A percentile compares a stretch with the other conserved stretches of the same genome.
These are phyloP conservation scores for Ogataea thermomethanolica DNA, from an alignment of 805 yeast genomes.

Conservation along the genomic window DNA sequence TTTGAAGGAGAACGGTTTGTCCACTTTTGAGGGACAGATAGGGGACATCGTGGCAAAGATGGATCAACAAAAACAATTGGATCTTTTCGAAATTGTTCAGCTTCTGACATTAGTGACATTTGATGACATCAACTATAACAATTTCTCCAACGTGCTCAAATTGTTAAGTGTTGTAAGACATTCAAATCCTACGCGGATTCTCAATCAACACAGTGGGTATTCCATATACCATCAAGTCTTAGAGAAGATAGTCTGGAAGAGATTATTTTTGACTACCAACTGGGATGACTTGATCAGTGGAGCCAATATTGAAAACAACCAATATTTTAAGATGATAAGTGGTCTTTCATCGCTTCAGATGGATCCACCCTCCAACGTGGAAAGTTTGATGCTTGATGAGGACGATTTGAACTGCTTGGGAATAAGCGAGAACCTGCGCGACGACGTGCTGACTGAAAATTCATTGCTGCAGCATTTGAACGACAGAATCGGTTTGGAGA, in stretches of 20 bases:
- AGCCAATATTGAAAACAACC: slow-evolving; percentile 12
- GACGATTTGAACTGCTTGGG: slow-evolving; percentile 16
- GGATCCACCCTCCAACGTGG: slow-evolving; percentile 10
- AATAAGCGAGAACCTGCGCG: slow-evolving; percentile 2
- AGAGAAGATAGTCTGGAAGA: slow-evolving; percentile 51
- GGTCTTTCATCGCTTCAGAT: slow-evolving; percentile 11
- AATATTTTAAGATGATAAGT: slow-evolving; percentile 14
- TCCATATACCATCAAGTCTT: slow-evolving; percentile 13
- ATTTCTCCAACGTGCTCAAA: slow-evolving; percentile 47
- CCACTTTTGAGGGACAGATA: slow-evolving; percentile 13
- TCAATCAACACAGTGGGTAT: slow-evolving; percentile 3
- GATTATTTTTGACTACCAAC: slow-evolving; percentile 52
- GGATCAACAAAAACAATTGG: slow-evolving; percentile 37
- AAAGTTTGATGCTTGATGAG: slow-evolving; percentile 11
- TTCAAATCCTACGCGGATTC: slow-evolving; percentile 20
- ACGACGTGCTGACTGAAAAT: slow-evolving; percentile 14
- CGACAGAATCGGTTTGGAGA: slow-evolving; percentile 20
- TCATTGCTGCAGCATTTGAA: slow-evolving; percentile 18
- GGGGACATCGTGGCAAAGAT: slow-evolving; percentile 30
- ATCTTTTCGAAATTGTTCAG: slow-evolving; percentile 47
- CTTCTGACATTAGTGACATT: slow-evolving; percentile 40
- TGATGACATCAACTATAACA: slow-evolving; percentile 48
- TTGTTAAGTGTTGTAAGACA: slow-evolving; percentile 43
- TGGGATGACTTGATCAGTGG: slow-evolving; percentile 40
- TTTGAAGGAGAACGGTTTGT: slow-evolving; percentile 21